Percentiles rank a stretch among this genome's conserved stretches.
phyloP scores from a whole-genome alignment of 768 basidiomycete genomes.

The Mycena alexandri region DNA sequence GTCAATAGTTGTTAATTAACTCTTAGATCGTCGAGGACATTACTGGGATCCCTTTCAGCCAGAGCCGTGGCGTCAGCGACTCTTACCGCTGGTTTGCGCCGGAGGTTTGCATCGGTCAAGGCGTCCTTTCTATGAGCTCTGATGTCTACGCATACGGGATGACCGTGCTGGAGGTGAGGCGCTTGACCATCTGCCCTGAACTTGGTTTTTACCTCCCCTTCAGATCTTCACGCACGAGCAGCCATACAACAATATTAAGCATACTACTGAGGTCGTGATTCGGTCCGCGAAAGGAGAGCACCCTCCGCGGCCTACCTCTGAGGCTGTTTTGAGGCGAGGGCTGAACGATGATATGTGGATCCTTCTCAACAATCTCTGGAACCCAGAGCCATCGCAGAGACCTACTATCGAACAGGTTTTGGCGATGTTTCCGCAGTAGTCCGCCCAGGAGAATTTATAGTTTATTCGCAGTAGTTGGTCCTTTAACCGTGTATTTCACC shows the following conservation, averaged over 20 bases:
- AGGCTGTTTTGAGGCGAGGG: slow-evolving; percentile 52
- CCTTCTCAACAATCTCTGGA: slow-evolving; percentile 60
- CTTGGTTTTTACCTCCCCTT: background rate
- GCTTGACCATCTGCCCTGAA: background rate
- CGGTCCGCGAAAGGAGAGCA: slow-evolving; percentile 55
- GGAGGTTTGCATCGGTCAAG: slow-evolving; percentile 65
- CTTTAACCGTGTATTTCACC: too few species aligned
- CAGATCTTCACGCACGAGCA: slow-evolving; percentile 67
- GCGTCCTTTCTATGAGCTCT: slow-evolving; percentile 58
- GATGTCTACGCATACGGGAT: slow-evolving; percentile 71
- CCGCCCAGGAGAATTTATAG: too few species aligned
- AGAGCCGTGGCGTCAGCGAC: slow-evolving; percentile 60
- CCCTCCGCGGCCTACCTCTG: slow-evolving; percentile 54
- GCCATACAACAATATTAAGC: slow-evolving; percentile 64
- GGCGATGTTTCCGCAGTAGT: slow-evolving; percentile 21
- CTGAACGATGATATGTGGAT: slow-evolving; percentile 62
- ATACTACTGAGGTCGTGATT: slow-evolving; percentile 65
- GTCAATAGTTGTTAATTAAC: background rate
- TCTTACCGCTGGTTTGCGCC: slow-evolving; percentile 69
- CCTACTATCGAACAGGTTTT: slow-evolving; percentile 56
- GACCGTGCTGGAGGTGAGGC: slow-evolving; percentile 67
- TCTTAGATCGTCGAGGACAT: slow-evolving; percentile 68
- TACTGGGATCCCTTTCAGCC: slow-evolving; percentile 68
- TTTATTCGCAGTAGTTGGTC: too few species aligned
- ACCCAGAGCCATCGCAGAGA: slow-evolving; percentile 48